Evolutionary conservation across 2,329 filamentous ascomycete genomes (phyloP), one percentile per base, ranked within the genome.

Genomic region (Aspergillus sp.): DNA sequence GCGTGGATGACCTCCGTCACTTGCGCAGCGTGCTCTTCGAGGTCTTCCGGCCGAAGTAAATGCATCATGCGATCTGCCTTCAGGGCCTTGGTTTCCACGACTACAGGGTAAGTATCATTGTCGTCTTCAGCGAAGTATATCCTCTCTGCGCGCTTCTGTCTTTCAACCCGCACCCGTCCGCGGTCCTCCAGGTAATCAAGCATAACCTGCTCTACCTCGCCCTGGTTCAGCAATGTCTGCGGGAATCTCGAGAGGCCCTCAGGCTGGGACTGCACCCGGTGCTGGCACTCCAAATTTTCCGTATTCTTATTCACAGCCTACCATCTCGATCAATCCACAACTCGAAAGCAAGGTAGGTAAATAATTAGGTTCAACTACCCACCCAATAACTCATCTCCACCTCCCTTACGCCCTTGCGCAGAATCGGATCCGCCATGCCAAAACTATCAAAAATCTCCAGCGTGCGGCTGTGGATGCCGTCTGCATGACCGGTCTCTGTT

Each of bases 391-490:
- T 57, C 48, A 57, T 51, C 24, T 62, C 63, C 21, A 53, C 21
- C 27, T 57, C 56, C 4, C 14, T 24, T 11, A 49, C 49, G 5
- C 51, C 56, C 35, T 51, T 47, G 8, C 37, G 33, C 9, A 57
- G 4, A 12, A 64, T 49, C 3, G 47, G 15, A 46, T 65, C 54
- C 2, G 46, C 85, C 56, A 91, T 83, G 0, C 86, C 87, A 62
- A 91, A 88, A 56, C 83, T 86, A 63, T 91, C 86, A 52, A 90
- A 84, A n/a, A 91, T 88, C 70, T 91, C 86, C 2, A 90, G 76
- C 0, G 85, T 89, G 1, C 87, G 84, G 59, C 82, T 84, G 70
- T 90, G 85, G 3, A 88, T 73, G 2, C 83, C 84, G 63, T 82
- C 80, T 1, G 79, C 79, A 62, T 81, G 78, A 1, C 73, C 71